phyloP scores from a whole-genome alignment of 805 yeast species.

The Middelhovenomyces tepae region DNA sequence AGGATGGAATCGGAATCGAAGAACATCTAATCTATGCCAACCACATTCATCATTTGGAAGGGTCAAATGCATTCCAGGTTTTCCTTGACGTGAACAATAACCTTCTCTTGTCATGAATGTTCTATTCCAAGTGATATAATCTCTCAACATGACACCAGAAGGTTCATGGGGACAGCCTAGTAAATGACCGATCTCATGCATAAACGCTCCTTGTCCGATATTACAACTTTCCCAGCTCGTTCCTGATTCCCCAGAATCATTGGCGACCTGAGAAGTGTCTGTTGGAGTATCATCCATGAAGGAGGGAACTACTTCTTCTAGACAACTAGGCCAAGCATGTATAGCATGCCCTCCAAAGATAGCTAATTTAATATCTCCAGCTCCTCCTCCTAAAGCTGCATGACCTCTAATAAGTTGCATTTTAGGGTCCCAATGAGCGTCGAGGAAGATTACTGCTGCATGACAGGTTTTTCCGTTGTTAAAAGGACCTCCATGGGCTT shows the following conservation, averaged over 20 bases:
- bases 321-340: slow-evolving; percentile 83
- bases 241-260: slow-evolving; percentile 78
- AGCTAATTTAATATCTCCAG: slow-evolving; percentile 60
- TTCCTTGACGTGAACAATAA: slow-evolving; percentile 30
- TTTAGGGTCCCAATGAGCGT: slow-evolving; percentile 70
- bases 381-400: slow-evolving; percentile 93
- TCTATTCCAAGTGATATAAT: slow-evolving; percentile 71
- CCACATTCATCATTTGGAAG: slow-evolving; percentile 60
- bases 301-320: slow-evolving; percentile 59
- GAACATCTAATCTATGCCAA: slow-evolving; percentile 77
- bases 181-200: slow-evolving; percentile 92
- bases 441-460: slow-evolving; percentile 80
- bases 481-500: slow-evolving; percentile 47
- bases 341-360: slow-evolving; percentile 91
- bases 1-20: slow-evolving; percentile 75
- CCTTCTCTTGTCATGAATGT: slow-evolving; percentile 69
- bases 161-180: slow-evolving; percentile 91
- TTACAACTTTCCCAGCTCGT: slow-evolving; percentile 85
- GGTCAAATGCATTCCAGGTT: slow-evolving; percentile 28
- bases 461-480: slow-evolving; percentile 44
- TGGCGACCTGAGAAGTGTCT: slow-evolving; percentile 67
- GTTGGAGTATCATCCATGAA: slow-evolving; percentile 67
- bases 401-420: slow-evolving; percentile 62
- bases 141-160: slow-evolving; percentile 84
- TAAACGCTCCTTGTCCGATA: slow-evolving; percentile 82